A percentile compares a stretch with the other conserved stretches of the same genome.
These are phyloP conservation scores for Zostera marina DNA, from an alignment of 116 monocot species.

Conservation along the genomic window DNA sequence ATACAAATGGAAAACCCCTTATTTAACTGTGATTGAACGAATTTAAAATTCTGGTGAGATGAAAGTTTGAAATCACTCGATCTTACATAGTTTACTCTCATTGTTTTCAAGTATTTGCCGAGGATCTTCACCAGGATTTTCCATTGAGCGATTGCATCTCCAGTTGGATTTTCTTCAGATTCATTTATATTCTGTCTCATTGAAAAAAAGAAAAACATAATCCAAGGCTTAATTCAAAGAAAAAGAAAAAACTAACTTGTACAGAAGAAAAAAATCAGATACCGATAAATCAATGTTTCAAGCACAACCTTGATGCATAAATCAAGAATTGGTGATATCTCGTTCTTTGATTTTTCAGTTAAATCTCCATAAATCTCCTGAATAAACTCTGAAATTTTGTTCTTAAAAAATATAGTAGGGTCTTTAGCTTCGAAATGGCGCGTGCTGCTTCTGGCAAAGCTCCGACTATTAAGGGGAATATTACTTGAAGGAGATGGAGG, in stretches of 20 bases:
- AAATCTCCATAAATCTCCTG: slow-evolving; percentile 77
- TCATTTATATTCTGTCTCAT: neutral
- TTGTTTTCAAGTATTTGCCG: slow-evolving; percentile 32
- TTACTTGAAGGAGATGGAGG: slow-evolving; percentile 17
- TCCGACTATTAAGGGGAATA: neutral
- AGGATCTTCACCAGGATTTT: slow-evolving; percentile 55
- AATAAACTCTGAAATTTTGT: slow-evolving; percentile 50
- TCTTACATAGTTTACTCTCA: slow-evolving; percentile 49
- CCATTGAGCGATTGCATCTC: slow-evolving; percentile 54
- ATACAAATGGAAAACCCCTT: neutral
- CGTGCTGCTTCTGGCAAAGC: neutral
- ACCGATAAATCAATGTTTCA: too few relatives aligned
- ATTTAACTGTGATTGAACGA: too few relatives aligned
- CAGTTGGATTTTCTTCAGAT: slow-evolving; percentile 28
- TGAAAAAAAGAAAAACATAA: neutral
- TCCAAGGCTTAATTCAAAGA: neutral
- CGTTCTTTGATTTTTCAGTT: slow-evolving; percentile 56
- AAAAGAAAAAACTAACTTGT: neutral
- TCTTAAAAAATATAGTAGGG: slow-evolving; percentile 66
- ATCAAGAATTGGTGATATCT: slow-evolving; percentile 37
- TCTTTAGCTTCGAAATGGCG: slow-evolving; percentile 54
- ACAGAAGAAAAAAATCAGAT: neutral
- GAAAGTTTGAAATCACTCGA: neutral
- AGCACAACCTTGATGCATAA: slow-evolving; percentile 67
- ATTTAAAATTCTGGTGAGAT: neutral